Conservation (phyloP, 1,284 basidiomycete genomes). For the Microbotryum lychnidis-dioicae region DNA sequence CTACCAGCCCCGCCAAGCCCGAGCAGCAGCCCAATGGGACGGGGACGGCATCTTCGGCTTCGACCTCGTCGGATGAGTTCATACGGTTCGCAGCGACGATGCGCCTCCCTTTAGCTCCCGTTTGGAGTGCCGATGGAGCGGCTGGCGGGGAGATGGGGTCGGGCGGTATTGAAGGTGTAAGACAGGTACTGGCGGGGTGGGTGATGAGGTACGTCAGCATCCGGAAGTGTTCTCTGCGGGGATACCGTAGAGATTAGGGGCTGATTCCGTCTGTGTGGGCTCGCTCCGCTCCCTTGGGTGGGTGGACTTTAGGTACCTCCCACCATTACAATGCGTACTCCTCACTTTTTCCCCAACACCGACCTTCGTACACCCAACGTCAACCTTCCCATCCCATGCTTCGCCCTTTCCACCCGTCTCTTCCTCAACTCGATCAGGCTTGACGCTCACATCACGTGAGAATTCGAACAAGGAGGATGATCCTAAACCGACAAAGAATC, state of each 20-base stretch:
- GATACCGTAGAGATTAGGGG: too few species aligned
- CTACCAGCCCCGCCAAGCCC: background rate
- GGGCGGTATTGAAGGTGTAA: constrained; percentile 50
- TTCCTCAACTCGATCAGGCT: too few species aligned
- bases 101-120: constrained; percentile 68
- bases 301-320: constrained; percentile 61
- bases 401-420: constrained; percentile 11
- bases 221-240: too few species aligned
- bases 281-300: background rate
- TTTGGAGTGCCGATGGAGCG: constrained; percentile 55
- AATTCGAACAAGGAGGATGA: too few species aligned
- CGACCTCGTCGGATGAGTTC: constrained; percentile 50
- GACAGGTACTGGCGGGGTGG: constrained; percentile 85
- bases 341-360: constrained; percentile 66
- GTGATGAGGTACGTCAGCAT: constrained; percentile 67
- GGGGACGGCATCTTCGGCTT: background rate
- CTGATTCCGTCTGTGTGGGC: constrained; percentile 1
- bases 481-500: background rate
- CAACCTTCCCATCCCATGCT: constrained; percentile 48
- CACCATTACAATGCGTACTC: constrained; percentile 76
- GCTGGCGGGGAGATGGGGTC: background rate
- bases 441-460: too few species aligned
- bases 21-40: background rate
- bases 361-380: constrained; percentile 58
- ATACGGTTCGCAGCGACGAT: constrained; percentile 58